A percentile compares a stretch with the other conserved stretches of the same genome.
These are phyloP conservation scores for Amyloporia xantha DNA, from an alignment of 768 basidiomycete species.

Conservation along the genomic window DNA sequence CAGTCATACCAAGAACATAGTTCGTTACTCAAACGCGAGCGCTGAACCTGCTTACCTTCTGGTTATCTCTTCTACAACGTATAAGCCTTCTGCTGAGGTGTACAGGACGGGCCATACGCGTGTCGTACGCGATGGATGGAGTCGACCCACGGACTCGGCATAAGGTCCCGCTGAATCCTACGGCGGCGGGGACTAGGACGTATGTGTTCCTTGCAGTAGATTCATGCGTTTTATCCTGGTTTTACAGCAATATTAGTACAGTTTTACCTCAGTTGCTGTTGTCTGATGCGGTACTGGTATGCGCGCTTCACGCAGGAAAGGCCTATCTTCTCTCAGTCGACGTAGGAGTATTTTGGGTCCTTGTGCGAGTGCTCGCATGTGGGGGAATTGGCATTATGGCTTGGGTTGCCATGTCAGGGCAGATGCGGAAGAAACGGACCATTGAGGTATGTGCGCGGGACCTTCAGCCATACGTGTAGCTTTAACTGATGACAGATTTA, in stretches of 20 bases:
- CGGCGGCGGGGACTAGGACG: slow-evolving; percentile 10
- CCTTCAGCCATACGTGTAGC: too few species aligned
- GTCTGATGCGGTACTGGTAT: slow-evolving; percentile 57
- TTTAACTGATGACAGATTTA: too few species aligned
- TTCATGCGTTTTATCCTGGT: background rate
- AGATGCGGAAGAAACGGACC: slow-evolving; percentile 44
- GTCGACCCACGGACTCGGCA: slow-evolving; percentile 30
- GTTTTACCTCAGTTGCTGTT: slow-evolving; percentile 50
- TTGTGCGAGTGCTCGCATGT: slow-evolving; percentile 65
- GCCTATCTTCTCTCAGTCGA: slow-evolving; percentile 61
- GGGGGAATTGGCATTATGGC: slow-evolving; percentile 60
- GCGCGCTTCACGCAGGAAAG: slow-evolving; percentile 57
- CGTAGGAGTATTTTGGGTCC: slow-evolving; percentile 69
- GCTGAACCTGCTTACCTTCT: too few species aligned
- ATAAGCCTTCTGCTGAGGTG: too few species aligned
- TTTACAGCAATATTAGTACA: slow-evolving; percentile 26
- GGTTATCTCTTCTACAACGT: too few species aligned
- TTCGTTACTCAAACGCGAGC: too few species aligned
- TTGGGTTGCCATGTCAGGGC: slow-evolving; percentile 52
- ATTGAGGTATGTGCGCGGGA: slow-evolving; percentile 48
- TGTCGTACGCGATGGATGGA: too few species aligned
- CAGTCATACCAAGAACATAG: too few species aligned
- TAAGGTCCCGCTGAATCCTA: slow-evolving; percentile 28
- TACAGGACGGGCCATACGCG: too few species aligned
- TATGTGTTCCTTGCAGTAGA: slow-evolving; percentile 17